Percentiles rank a stretch among this genome's conserved stretches.
These are phyloP conservation scores for Botrytis medusae DNA, from an alignment of 2,329 filamentous ascomycete species.

Conservation along the genomic window DNA sequence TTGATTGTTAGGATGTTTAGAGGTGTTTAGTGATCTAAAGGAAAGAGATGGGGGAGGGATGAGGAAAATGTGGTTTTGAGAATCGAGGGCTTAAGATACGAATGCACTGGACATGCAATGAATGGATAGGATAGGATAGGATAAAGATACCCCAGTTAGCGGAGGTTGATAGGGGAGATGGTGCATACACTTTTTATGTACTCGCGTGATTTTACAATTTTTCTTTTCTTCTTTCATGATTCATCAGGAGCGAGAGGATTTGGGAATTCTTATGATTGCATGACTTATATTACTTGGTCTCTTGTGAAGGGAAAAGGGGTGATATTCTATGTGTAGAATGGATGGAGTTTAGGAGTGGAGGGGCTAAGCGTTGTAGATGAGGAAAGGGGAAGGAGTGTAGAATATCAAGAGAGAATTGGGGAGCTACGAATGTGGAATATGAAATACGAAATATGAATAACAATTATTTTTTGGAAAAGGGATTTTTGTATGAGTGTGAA, in stretches of 20 bases:
- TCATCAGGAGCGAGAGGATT: not conserved
- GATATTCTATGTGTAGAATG: constrained; percentile 1
- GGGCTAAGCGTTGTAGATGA: not conserved
- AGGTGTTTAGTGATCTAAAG: constrained; percentile 50
- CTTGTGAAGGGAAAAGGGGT: not conserved
- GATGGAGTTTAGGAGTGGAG: not conserved
- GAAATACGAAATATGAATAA: constrained; percentile 11
- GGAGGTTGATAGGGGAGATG: not conserved
- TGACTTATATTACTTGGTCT: not conserved
- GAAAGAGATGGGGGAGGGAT: not conserved
- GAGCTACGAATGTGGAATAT: not conserved
- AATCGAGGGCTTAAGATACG: not conserved
- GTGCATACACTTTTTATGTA: not conserved
- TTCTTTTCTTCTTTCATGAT: constrained; percentile 1
- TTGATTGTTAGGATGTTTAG: constrained; percentile 85
- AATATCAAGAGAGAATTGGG: not conserved
- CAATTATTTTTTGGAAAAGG: not conserved
- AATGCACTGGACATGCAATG: constrained; percentile 10
- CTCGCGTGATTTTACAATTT: not conserved
- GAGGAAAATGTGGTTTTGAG: not conserved
- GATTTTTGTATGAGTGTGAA: not conserved
- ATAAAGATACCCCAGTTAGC: constrained; percentile 14
- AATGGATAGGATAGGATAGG: constrained; percentile 14
- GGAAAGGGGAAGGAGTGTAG: not conserved
- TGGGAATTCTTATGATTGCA: constrained; percentile 10